Evolutionary conservation across 345 rosid genomes (phyloP), one percentile per base, ranked within the genome.

Genomic region (Atalantia buxifolia): DNA sequence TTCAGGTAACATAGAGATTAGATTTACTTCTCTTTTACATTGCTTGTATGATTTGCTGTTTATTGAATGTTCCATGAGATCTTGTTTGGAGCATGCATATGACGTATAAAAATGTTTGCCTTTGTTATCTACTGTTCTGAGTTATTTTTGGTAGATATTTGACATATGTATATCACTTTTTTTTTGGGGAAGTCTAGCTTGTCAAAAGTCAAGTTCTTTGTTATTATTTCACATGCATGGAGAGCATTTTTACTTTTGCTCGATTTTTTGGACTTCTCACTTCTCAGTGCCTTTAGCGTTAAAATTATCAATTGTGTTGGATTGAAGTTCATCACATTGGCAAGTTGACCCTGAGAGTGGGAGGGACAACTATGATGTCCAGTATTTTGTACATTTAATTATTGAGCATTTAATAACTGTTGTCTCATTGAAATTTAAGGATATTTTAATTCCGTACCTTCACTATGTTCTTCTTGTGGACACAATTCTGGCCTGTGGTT

Each of bases 1-100:
- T 78, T 85, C 90, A 75, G 90, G 92, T 90, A 16, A 12, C 59
- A 19, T 31, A 42, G 22, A 59, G 33, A 68, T 68, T 35, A 14
- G 30, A 22, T 66, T 66, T 53, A 30, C 13, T 30, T 79, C 19
- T 74, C 45, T 30, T 68, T 60, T 38, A 57, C 57, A 22, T 57
- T 48, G 55, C 62, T 30, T 30, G 40, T 63, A 8, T 63, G 70
- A 24, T 42, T 30, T 75, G n/a, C 18, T 31, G 45, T 73, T 57
- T 66, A 27, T 21, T 31, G n/a, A 36, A 24, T 59, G 9, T 36
- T 73, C 38, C 14, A 22, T 21, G 30, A 6, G 7, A 59, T 75
- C 7, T 48, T 48, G 48, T 28, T 75, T 28, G 50, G 42, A 31
- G 21, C 21, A 12, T 45, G n/a, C 25, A 9, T 27, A 75, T 75